Evolutionary conservation across 306 rosid genomes (phyloP), one percentile per base, ranked within the genome.

Genomic region (Astragalus glycyphyllos): DNA sequence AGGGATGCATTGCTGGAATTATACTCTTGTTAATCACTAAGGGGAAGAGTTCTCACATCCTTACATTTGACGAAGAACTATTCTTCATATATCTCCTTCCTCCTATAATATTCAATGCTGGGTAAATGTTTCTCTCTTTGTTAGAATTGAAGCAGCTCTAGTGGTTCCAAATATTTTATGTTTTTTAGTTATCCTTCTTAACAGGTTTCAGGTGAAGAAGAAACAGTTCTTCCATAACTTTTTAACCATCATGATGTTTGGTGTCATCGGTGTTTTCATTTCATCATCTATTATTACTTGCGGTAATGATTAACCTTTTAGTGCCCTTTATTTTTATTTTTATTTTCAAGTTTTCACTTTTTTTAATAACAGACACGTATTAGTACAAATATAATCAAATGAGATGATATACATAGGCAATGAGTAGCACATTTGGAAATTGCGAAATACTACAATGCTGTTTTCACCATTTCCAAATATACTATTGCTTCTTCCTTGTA

Each of bases 41-140:
- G 72, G 88, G 98, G 69, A 87, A 83, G 75, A 89, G 82, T 69
- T 90, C 98, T 78, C 98, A 61, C 73, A 87, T 90, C 49, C 88
- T 90, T 45, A 83, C 83, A 4, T 94, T 94, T 37, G 15, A 79
- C 50, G 97, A 94, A 84, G 92, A 90, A 79, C 47, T 90, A 51
- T 94, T 94, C 92, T 94, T 94, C 84, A 83, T 94, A 38, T 90
- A 94, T 84, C 98, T 94, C 44, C 96, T 90, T 76, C 98, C 98
- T 47, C 98, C 98, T 1, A 94, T 94, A 10, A 90, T 90, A 59
- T 94, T 90, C 88, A 94, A 94, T 87, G 98, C 96, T 7, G 96
- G 97, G 98, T 90, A 87, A 71, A 69, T 53, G 11, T 26, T 42
- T 50, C 48, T 75, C 51, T 35, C 75, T 59, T 53, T 58, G 8